Base-by-base conservation (phyloP, 257 asterid genomes). In the Gentiana dahurica region DNA sequence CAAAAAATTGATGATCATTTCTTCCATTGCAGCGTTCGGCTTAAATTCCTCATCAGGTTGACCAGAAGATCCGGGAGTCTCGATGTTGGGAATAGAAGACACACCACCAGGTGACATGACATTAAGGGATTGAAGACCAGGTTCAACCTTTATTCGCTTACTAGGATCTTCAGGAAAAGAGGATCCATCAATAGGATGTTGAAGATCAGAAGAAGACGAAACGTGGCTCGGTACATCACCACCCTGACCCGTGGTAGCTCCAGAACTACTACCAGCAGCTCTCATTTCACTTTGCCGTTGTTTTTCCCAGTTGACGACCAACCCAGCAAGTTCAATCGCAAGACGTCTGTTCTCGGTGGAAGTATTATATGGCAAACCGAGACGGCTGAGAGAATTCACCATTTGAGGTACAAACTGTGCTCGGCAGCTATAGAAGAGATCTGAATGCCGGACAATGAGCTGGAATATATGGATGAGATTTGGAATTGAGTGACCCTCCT, bases 1-100 rank as follows among this genome's bases (percentile, higher is more conserved):
- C 33, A 92, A 94, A 72, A 92, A 92, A 71, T 92, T 92, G 80
- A 92, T 92, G 54, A 92, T 92, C 99, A 92, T 92, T 78, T 92
- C 99, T 75, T 92, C 99, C 99, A 92, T 92, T 53, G 99, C 99
- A 3, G 99, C 99, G 70, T 92, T 92, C 63, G 99, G 99, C 81
- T 92, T 92, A 75, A 92, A 92, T 69, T 92, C 99, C 73, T 92
- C 99, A 79, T 92, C 99, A 58, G 95, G 87, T 79, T 83, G 99
- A 67, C 89, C 95, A 13, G 83, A 72, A 63, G 97, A 84, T 48
- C 99, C 97, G 48, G 94, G 95, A 53, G 95, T 92, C 73, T 81
- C 97, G 56, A 92, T 79, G 68, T 80, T 92, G 65, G 99, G 89
- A 64, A 88, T 88, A 45, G 97, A 88, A 58, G 98, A 76, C 54